Percentiles rank a stretch among this genome's conserved stretches.
Evolutionary conservation across 116 monocot species (phyloP).

Genomic region (Posidonia oceanica): DNA sequence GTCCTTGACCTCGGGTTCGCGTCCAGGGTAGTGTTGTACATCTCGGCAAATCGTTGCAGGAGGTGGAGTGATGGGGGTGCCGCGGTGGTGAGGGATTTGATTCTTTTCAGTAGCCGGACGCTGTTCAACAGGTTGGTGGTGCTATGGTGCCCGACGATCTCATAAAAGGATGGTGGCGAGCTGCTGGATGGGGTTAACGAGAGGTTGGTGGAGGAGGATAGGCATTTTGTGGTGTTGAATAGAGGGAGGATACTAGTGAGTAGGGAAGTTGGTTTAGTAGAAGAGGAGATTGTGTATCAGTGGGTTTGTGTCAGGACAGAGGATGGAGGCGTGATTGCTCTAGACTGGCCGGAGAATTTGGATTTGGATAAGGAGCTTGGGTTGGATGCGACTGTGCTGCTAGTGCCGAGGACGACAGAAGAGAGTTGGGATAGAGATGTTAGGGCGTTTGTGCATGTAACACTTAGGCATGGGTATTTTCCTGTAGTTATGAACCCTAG

Average conservation of each 20-base stretch:
- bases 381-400: constrained; percentile 62
- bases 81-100: constrained; percentile 35
- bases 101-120: constrained; percentile 68
- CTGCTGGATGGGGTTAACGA: constrained; percentile 34
- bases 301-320: constrained; percentile 58
- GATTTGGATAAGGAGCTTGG: constrained; percentile 63
- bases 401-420: constrained; percentile 60
- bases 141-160: constrained; percentile 72
- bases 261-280: not conserved
- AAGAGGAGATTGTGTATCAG: constrained; percentile 41
- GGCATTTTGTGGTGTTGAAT: constrained; percentile 40
- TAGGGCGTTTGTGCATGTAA: constrained; percentile 42
- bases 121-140: constrained; percentile 78
- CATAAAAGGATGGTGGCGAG: constrained; percentile 40
- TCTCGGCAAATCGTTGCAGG: not conserved
- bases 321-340: constrained; percentile 81
- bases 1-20: constrained; percentile 35
- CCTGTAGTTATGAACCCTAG: constrained; percentile 93
- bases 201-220: constrained; percentile 35
- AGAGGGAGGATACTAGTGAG: constrained; percentile 28
- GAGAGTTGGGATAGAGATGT: constrained; percentile 66
- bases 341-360: constrained; percentile 93
- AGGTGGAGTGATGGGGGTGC: not conserved
- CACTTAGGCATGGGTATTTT: constrained; percentile 50
- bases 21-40: constrained; percentile 20